Conservation (phyloP, 371 early-diverging fungal species). For the Capillidium rhysosporum region DNA sequence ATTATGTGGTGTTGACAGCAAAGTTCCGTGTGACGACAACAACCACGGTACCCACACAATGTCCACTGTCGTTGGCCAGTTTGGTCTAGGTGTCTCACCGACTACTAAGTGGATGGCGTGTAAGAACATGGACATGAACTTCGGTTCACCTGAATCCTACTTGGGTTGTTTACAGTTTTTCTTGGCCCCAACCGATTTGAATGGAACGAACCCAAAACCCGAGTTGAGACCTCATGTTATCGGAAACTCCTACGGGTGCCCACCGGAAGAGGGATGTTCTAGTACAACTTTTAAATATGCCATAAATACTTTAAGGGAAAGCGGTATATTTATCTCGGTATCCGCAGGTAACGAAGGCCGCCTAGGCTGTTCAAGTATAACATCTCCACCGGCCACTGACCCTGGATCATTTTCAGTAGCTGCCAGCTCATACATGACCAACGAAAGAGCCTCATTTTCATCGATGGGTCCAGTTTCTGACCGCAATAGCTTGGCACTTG, state of each 20-base stretch:
- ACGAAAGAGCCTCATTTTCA: not conserved
- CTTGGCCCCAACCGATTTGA: not conserved
- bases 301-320: not conserved
- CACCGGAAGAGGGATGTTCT: not conserved
- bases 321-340: not conserved
- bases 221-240: not conserved
- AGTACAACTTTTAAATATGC: not conserved
- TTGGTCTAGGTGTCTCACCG: not conserved
- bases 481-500: not conserved
- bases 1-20: not conserved
- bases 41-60: conserved; percentile 1
- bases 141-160: not conserved
- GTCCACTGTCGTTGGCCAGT: not conserved
- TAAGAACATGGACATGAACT: not conserved
- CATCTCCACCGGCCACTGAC: not conserved
- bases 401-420: not conserved
- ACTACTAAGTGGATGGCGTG: conserved; percentile 1
- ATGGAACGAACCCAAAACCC: not conserved
- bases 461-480: not conserved
- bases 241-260: not conserved
- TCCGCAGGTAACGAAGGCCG: not conserved
- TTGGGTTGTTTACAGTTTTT: conserved; percentile 1
- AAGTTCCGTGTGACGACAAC: not conserved
- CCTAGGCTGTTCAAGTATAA: not conserved
- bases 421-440: not conserved